Conservation (phyloP, 2,329 filamentous ascomycete genomes). For the Sphaerulina musiva region DNA sequence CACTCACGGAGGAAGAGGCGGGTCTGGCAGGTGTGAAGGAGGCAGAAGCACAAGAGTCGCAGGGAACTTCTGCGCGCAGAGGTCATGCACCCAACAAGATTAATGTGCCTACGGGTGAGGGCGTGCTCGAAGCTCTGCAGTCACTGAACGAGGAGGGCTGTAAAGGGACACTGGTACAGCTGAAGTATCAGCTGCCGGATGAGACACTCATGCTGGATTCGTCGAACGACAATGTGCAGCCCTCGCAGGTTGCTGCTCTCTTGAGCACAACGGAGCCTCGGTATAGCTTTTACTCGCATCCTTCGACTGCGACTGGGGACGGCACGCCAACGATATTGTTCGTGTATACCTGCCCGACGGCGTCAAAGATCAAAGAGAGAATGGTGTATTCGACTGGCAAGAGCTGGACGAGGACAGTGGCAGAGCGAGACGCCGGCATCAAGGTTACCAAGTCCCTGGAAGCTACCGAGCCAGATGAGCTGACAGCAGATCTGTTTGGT, state of each 20-base stretch:
- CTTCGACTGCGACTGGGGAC: slow-evolving; percentile 43
- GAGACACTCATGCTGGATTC: slow-evolving; percentile 64
- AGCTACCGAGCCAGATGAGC: slow-evolving; percentile 59
- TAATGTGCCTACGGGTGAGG: slow-evolving; percentile 52
- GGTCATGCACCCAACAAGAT: slow-evolving; percentile 43
- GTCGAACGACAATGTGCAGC: slow-evolving; percentile 47
- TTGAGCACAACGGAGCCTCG: slow-evolving; percentile 66
- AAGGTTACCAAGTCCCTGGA: slow-evolving; percentile 63
- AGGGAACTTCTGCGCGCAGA: slow-evolving; percentile 58
- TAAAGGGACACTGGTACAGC: slow-evolving; percentile 22
- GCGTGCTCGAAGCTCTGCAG: slow-evolving; percentile 58
- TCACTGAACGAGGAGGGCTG: slow-evolving; percentile 46
- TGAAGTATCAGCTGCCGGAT: slow-evolving; percentile 47
- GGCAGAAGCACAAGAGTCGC: slow-evolving; percentile 66
- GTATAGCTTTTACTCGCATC: slow-evolving; percentile 70
- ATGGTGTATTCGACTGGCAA: slow-evolving; percentile 68
- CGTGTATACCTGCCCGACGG: slow-evolving; percentile 72
- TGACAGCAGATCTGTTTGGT: slow-evolving; percentile 58
- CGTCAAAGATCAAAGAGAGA: slow-evolving; percentile 69
- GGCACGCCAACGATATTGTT: slow-evolving; percentile 57
- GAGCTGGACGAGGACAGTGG: slow-evolving; percentile 56
- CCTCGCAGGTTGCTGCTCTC: slow-evolving; percentile 51
- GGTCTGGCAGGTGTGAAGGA: slow-evolving; percentile 65
- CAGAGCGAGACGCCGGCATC: slow-evolving; percentile 59
- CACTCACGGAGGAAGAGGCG: slow-evolving; percentile 72